Base-by-base conservation (phyloP, 2,329 filamentous ascomycete genomes). In the Phaeoacremonium minimum region DNA sequence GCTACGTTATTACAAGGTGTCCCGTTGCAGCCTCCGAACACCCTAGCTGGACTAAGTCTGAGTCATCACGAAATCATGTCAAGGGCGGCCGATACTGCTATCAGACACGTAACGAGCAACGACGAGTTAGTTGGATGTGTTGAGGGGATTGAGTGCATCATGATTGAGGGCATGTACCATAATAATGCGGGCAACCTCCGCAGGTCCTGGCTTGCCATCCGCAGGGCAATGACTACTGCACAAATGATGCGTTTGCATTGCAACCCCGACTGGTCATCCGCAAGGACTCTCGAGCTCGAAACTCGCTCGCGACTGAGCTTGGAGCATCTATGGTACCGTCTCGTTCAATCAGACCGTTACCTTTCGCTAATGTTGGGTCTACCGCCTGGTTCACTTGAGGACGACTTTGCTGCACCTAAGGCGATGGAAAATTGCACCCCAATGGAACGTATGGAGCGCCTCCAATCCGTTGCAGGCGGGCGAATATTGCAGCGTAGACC, bases 61-160 rank as follows among this genome's bases (percentile, higher is more conserved):
- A 43, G n/a, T 7, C 31, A 29, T 38, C 38, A 31, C 17, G 20
- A 11, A 4, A 48, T 57, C 7, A 50, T 55, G 50, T 35, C 46
- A 5, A 48, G 46, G 0, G 26, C 52, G 0, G 48, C 61, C 3
- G 49, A 57, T 12, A 47, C 48, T 0, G 55, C 54, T 2, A 54
- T 47, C 12, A 51, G 46, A 5, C 43, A 60, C 7, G 62, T 78
- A 2, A 69, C 66, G 0, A 58, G 56, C 12, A 64, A 74, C 17
- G 66, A 75, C 34, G 63, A 66, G 3, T 48, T 77, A 1, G 46
- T 68, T 0, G 55, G 51, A 16, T 67, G 63, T 0, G 35, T 73
- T 4, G 70, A 75, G 36, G 69, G 69, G 1, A 47, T 76, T 6
- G 67, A 75, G 40, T 72, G 67, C 35, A 44, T 77, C n/a, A 57